Percentiles rank a stretch among this genome's conserved stretches.
These are phyloP conservation scores for Fusarium pseudocircinatum DNA, from an alignment of 2,329 filamentous ascomycete genomes.

Conservation along the genomic window DNA sequence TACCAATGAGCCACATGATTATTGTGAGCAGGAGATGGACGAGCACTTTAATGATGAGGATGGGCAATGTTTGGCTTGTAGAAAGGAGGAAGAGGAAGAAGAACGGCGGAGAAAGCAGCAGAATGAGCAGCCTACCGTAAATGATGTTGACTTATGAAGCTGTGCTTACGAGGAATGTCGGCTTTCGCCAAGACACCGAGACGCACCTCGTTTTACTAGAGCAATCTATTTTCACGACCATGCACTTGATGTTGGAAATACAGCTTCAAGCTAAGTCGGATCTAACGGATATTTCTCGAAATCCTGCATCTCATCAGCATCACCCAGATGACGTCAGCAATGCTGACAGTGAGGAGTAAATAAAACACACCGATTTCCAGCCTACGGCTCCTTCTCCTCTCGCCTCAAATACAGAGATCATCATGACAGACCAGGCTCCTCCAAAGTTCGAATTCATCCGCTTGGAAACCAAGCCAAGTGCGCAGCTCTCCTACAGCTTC, in stretches of 20 bases:
- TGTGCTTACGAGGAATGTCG: not conserved
- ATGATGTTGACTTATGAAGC: not conserved
- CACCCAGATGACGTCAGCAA: conserved; percentile 15
- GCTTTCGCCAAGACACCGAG: not conserved
- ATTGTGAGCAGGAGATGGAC: conserved; percentile 9
- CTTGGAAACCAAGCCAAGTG: conserved; percentile 31
- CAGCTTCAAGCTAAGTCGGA: not conserved
- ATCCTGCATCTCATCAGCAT: no score
- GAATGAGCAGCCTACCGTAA: not conserved
- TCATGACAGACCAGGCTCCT: not conserved
- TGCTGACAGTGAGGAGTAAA: not conserved
- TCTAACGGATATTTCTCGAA: not conserved
- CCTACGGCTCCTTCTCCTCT: not conserved
- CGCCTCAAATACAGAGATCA: not conserved
- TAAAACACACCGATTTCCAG: not conserved
- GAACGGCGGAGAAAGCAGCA: no score
- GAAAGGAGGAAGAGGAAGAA: not conserved
- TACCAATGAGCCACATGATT: not conserved
- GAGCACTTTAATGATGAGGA: conserved; percentile 31
- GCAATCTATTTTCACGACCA: no score
- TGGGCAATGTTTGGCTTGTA: conserved; percentile 25
- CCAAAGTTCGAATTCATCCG: not conserved
- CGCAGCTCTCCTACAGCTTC: conserved; percentile 31
- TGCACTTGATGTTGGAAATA: no score
- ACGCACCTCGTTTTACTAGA: fast-evolving